Conservation (phyloP, 2,329 filamentous ascomycete genomes). For the Paraphoma chrysanthemicola region DNA sequence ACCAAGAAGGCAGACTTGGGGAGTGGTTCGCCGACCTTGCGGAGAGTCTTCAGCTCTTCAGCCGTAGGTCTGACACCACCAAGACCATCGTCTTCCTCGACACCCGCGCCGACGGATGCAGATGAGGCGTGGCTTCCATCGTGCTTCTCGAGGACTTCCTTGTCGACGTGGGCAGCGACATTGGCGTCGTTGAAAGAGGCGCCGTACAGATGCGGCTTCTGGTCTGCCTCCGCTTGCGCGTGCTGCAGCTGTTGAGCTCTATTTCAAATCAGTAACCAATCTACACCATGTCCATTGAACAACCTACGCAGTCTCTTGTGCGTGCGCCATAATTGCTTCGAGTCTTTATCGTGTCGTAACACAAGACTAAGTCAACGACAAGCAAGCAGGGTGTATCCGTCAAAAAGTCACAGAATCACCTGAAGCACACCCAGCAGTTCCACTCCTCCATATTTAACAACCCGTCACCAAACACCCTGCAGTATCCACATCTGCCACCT, state of each 20-base stretch:
- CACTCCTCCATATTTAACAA: constrained; percentile 35
- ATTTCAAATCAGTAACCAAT: constrained; percentile 2
- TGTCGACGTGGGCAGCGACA: constrained; percentile 12
- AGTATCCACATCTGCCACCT: constrained; percentile 4
- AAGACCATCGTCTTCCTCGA: constrained; percentile 34
- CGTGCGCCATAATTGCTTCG: constrained; percentile 30
- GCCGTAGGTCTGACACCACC: constrained; percentile 50
- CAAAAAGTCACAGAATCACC: constrained; percentile 18
- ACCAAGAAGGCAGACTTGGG: constrained; percentile 57
- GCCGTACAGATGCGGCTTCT: constrained; percentile 36
- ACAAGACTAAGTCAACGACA: constrained; percentile 11
- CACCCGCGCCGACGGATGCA: constrained; percentile 16
- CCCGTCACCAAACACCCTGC: constrained; percentile 4
- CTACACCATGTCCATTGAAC: background rate
- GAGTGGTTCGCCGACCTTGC: constrained; percentile 55
- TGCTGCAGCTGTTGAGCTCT: constrained; percentile 43
- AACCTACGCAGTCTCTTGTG: constrained; percentile 39
- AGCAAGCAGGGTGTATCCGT: constrained; percentile 2
- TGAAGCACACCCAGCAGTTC: constrained; percentile 10
- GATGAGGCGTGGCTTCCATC: constrained; percentile 14
- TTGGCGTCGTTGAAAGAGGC: constrained; percentile 29
- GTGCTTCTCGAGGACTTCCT: constrained; percentile 10
- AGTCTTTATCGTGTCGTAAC: constrained; percentile 6
- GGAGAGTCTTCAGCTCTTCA: constrained; percentile 51
- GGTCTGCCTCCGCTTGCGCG: constrained; percentile 36